Percentiles rank a stretch among this genome's conserved stretches.
Evolutionary conservation across 768 basidiomycete genomes (phyloP).

Genomic region (Tylopilus rubrobrunneus): DNA sequence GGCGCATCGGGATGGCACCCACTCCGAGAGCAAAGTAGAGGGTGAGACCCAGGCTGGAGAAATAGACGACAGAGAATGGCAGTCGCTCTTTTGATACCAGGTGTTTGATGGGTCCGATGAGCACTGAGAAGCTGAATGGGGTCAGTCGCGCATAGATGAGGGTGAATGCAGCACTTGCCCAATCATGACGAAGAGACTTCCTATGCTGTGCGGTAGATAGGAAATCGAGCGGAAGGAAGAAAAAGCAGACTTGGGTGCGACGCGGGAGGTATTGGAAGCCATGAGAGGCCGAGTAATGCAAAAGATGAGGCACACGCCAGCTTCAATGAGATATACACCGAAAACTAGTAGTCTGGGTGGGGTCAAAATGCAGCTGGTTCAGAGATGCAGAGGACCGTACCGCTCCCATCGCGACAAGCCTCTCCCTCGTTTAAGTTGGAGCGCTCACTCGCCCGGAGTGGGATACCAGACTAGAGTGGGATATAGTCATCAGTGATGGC

Average conservation of each 20-base stretch:
- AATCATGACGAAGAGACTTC: conserved; percentile 93
- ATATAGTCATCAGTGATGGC: no score
- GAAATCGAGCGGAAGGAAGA: neutral
- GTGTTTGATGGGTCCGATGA: conserved; percentile 88
- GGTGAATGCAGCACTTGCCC: conserved; percentile 49
- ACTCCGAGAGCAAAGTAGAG: no score
- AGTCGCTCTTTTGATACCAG: conserved; percentile 76
- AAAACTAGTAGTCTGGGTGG: conserved; percentile 77
- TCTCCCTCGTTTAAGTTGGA: no score
- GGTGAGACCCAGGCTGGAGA: conserved; percentile 78
- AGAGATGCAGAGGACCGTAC: no score
- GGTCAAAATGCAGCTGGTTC: neutral
- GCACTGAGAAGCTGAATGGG: conserved; percentile 64
- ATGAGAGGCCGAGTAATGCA: conserved; percentile 69
- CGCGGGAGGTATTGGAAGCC: conserved; percentile 70
- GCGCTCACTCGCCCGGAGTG: no score
- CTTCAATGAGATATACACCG: conserved; percentile 76
- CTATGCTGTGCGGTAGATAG: conserved; percentile 43
- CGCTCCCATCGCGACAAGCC: no score
- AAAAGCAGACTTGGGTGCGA: conserved; percentile 66
- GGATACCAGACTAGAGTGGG: no score
- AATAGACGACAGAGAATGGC: conserved; percentile 80
- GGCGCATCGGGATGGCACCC: neutral
- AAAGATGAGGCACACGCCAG: conserved; percentile 83
- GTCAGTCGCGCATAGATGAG: neutral